Conservation (phyloP, 495 filamentous ascomycete genomes). For the Penicillium arizonense region DNA sequence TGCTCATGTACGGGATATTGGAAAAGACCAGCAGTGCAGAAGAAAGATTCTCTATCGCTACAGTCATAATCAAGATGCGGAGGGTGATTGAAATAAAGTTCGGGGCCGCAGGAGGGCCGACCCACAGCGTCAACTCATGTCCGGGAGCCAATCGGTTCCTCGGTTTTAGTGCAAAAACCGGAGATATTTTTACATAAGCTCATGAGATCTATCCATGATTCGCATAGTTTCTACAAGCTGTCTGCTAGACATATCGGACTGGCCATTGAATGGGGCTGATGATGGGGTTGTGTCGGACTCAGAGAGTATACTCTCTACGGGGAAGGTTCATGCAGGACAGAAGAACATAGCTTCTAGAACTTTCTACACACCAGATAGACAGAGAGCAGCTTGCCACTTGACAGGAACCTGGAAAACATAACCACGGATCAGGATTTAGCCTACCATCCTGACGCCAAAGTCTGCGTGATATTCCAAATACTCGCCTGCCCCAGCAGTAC, state of each 20-base stretch:
- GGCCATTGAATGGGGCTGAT: not conserved
- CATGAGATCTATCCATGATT: not conserved
- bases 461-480: no score
- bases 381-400: not conserved
- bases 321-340: not conserved
- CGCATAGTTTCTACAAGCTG: slow-evolving; percentile 1
- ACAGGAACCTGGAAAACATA: not conserved
- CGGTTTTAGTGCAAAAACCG: not conserved
- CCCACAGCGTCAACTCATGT: no score
- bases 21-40: no score
- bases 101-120: no score
- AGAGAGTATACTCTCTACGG: not conserved
- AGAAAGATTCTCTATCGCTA: no score
- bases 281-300: not conserved
- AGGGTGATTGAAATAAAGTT: no score
- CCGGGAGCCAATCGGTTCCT: slow-evolving; percentile 1
- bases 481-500: not conserved
- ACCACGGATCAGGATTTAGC: no score
- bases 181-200: not conserved
- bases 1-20: no score
- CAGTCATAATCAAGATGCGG: no score
- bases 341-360: not conserved
- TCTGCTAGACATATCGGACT: not conserved
- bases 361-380: not conserved
- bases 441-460: no score